A percentile compares a stretch with the other conserved stretches of the same genome.
Evolutionary conservation across 805 yeast genomes (phyloP).

Genomic region (Starmerella roubikii): DNA sequence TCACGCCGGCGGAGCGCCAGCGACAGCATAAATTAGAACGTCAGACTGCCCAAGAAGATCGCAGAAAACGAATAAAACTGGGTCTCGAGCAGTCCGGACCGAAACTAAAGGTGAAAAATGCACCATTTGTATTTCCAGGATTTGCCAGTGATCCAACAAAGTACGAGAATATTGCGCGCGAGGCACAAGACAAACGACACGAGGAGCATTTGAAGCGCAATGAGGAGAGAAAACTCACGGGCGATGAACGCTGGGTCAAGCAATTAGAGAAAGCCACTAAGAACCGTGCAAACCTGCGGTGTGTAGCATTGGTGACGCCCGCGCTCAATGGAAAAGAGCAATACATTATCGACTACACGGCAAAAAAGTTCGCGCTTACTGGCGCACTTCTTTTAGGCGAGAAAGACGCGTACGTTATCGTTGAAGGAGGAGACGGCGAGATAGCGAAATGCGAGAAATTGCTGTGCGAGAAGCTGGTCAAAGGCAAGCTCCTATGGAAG

Average conservation of each 20-base stretch:
- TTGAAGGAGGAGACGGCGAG: constrained; percentile 59
- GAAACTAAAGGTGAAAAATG: constrained; percentile 68
- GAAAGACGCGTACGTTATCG: constrained; percentile 44
- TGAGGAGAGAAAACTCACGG: constrained; percentile 44
- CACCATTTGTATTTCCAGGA: constrained; percentile 73
- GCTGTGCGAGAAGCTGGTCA: too few species aligned
- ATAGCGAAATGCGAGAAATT: constrained; percentile 51
- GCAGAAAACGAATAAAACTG: constrained; percentile 60
- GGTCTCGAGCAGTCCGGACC: constrained; percentile 82
- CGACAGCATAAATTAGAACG: constrained; percentile 60
- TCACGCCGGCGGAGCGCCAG: constrained; percentile 43
- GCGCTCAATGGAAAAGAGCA: constrained; percentile 52
- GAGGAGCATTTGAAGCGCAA: constrained; percentile 48
- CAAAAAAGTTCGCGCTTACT: constrained; percentile 50
- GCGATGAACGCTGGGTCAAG: constrained; percentile 45
- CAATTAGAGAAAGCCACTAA: constrained; percentile 32
- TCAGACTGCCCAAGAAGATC: constrained; percentile 46
- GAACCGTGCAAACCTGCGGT: constrained; percentile 34
- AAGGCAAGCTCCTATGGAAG: constrained; percentile 40
- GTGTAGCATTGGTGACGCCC: constrained; percentile 43
- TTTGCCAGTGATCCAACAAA: constrained; percentile 81
- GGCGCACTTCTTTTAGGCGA: constrained; percentile 37
- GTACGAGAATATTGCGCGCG: constrained; percentile 57
- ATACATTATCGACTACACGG: constrained; percentile 67
- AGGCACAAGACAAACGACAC: constrained; percentile 52